phyloP scores from a whole-genome alignment of 345 rosid genomes.

The Heritiera littoralis region DNA sequence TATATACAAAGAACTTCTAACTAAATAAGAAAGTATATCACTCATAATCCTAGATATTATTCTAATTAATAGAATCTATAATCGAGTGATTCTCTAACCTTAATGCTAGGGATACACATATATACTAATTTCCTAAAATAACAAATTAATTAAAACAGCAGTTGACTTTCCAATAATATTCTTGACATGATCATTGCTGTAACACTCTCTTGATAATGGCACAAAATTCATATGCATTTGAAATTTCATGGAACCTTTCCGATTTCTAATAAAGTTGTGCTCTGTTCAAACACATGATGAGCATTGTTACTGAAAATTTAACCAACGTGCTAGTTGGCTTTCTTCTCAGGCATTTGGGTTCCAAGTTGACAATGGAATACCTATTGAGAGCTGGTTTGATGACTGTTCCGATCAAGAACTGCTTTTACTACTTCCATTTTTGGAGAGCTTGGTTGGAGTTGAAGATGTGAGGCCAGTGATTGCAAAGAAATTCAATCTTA shows the following conservation, averaged over 20 bases:
- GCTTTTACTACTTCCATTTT: conserved; percentile 75
- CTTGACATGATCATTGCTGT: background rate
- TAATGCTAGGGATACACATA: too few species aligned
- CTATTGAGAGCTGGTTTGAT: conserved; percentile 98
- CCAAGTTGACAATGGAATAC: conserved; percentile 98
- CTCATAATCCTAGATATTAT: too few species aligned
- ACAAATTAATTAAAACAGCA: too few species aligned
- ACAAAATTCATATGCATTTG: background rate
- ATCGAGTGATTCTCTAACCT: too few species aligned
- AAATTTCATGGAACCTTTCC: background rate
- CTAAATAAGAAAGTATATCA: too few species aligned
- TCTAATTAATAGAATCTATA: too few species aligned
- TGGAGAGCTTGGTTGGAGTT: conserved; percentile 87
- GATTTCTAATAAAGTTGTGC: background rate
- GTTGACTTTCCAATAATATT: too few species aligned
- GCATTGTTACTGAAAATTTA: background rate
- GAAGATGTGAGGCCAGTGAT: conserved; percentile 91
- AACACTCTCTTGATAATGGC: background rate
- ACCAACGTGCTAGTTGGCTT: conserved; percentile 5
- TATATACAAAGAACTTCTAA: too few species aligned
- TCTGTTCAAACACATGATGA: background rate
- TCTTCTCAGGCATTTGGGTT: conserved; percentile 85
- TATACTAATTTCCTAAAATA: too few species aligned
- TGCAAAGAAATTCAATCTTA: conserved; percentile 75
- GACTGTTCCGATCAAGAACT: conserved; percentile 80